Evolutionary conservation across 139 green algal genomes (phyloP).

Genomic region (Micromonas pusilla): DNA sequence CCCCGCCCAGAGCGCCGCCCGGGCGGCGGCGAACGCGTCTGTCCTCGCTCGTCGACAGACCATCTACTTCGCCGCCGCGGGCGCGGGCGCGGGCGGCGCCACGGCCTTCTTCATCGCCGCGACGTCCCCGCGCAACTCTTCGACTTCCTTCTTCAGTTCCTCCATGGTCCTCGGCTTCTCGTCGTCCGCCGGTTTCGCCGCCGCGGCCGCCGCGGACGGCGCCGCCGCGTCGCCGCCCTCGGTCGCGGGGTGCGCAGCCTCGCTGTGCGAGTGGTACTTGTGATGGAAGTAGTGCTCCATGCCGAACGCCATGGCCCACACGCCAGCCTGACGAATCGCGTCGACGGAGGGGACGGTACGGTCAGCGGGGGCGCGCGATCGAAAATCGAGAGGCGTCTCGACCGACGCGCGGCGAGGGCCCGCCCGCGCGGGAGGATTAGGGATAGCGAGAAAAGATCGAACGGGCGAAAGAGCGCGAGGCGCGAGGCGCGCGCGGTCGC

Average conservation of each 20-base stretch:
- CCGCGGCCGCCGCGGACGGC: not conserved
- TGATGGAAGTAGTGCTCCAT: conserved; percentile 15
- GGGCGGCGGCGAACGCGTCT: no score
- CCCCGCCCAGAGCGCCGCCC: no score
- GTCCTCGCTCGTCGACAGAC: no score
- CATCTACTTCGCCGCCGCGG: no score
- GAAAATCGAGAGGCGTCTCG: no score
- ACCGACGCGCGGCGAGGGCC: not conserved
- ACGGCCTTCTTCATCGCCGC: no score
- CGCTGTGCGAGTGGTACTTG: conserved; percentile 14
- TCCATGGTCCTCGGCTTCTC: not conserved
- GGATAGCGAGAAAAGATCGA: not conserved
- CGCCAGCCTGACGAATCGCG: not conserved
- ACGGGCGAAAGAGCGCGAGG: not conserved
- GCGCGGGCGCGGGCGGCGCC: no score
- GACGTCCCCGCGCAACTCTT: not conserved
- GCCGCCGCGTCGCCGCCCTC: not conserved
- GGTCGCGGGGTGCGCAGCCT: not conserved
- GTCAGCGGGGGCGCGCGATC: not conserved
- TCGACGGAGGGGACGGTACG: no score
- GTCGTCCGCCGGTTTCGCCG: not conserved
- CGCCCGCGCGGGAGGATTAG: not conserved
- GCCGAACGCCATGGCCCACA: conserved; percentile 15
- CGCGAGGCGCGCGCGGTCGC: no score
- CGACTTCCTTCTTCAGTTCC: not conserved